Conservation (phyloP, 164 flowering plant genomes). For the Cinnamomum chago region DNA sequence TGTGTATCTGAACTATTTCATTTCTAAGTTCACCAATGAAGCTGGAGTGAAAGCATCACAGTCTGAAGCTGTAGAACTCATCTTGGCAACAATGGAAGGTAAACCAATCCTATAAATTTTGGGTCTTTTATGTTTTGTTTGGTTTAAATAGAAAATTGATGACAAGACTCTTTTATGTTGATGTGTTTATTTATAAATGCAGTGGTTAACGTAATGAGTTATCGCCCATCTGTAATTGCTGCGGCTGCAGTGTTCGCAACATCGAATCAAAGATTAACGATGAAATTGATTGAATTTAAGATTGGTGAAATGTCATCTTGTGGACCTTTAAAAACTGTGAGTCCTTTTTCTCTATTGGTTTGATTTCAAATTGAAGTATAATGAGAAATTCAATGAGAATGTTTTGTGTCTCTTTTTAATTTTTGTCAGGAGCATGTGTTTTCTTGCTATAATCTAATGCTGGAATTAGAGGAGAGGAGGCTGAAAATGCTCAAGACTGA, state of each 20-base stretch:
- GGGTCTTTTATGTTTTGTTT: not conserved
- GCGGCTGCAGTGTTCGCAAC: conserved; percentile 56
- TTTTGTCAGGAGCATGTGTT: conserved; percentile 45
- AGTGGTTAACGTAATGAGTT: conserved; percentile 42
- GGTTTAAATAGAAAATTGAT: not conserved
- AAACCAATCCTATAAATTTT: not conserved
- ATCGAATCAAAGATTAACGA: conserved; percentile 36
- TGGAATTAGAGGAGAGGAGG: conserved; percentile 27
- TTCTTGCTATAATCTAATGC: conserved; percentile 40
- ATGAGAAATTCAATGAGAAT: conserved; percentile 12
- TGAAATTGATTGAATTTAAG: conserved; percentile 37
- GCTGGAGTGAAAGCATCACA: conserved; percentile 11
- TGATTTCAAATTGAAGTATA: not conserved
- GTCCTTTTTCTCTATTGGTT: conserved; percentile 11
- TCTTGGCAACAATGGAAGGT: conserved; percentile 46
- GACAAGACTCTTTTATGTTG: not conserved
- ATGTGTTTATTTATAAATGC: conserved; percentile 8
- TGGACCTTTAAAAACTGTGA: conserved; percentile 36
- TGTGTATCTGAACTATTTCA: conserved; percentile 42
- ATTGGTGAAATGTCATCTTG: conserved; percentile 27
- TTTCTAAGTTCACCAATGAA: conserved; percentile 29
- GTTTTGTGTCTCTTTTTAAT: not conserved
- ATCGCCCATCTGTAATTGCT: conserved; percentile 63
- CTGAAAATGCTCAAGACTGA: conserved; percentile 15
- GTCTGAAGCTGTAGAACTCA: conserved; percentile 26